phyloP scores from a whole-genome alignment of 163 green algal genomes.

The Chlorella variabilis region DNA sequence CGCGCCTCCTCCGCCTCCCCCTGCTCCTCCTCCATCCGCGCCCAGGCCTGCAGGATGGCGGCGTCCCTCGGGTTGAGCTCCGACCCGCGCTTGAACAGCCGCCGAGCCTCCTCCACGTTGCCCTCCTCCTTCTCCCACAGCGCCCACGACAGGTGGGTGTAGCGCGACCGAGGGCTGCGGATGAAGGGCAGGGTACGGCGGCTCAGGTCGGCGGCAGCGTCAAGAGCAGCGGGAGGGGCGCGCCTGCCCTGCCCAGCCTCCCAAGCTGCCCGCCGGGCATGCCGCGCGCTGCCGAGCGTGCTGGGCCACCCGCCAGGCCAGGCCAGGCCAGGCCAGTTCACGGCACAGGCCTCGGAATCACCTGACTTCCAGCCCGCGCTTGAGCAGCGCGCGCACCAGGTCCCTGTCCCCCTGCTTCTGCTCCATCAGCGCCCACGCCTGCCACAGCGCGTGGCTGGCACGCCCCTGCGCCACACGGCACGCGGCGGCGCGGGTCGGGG shows the following conservation, averaged over 20 bases:
- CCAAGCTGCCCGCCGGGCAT: no score
- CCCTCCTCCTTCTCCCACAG: slow-evolving; percentile 84
- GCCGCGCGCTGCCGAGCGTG: no score
- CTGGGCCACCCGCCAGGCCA: no score
- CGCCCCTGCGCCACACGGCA: slow-evolving; percentile 43
- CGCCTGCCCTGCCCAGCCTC: no score
- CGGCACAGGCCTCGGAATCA: no score
- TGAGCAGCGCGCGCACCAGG: slow-evolving; percentile 73
- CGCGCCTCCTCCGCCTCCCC: slow-evolving; percentile 71
- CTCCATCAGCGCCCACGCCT: slow-evolving; percentile 91
- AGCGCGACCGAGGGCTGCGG: slow-evolving; percentile 66
- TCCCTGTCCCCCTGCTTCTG: slow-evolving; percentile 68
- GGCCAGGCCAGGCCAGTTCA: no score
- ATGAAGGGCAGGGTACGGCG: neutral
- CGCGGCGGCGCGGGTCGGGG: no score
- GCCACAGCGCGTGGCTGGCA: slow-evolving; percentile 82
- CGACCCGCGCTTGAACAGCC: slow-evolving; percentile 81
- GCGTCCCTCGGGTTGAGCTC: slow-evolving; percentile 85
- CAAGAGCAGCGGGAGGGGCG: no score
- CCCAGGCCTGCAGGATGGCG: slow-evolving; percentile 88
- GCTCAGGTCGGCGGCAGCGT: no score
- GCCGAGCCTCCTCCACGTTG: slow-evolving; percentile 66
- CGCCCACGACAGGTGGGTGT: slow-evolving; percentile 88
- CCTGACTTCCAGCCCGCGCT: slow-evolving; percentile 60
- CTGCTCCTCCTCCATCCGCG: slow-evolving; percentile 78